Evolutionary conservation across 2,329 filamentous ascomycete species (phyloP), one percentile per base, ranked within the genome.

Genomic region (Sarocladium oryzae): DNA sequence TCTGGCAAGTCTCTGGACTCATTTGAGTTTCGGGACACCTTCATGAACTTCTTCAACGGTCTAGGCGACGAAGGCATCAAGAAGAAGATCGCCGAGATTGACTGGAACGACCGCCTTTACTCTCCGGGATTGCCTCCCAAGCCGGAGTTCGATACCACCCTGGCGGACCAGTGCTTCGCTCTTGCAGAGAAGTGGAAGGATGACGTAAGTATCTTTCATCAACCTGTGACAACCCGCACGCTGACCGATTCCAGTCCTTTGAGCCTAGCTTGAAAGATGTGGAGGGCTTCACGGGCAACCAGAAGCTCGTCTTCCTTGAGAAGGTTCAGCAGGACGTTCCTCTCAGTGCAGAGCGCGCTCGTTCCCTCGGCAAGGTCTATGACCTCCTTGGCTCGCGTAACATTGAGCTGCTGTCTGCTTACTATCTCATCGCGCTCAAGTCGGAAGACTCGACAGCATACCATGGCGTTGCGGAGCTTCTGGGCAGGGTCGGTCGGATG

Each of bases 61-160:
- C 70, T 79, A 2, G 78, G 77, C 23, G 88, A 95, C 61, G 70
- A 77, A 2, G 76, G 79, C 2, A 72, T 82, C 53, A 73, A 76
- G 64, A 76, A 82, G 57, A 85, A 86, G 60, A 75, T 93, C 30
- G 76, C 80, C 4, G 73, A 78, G 7, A 83, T 99, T 46, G 88
- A 96, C 66, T 99, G 93, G 93, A 84, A 97, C 54, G 80, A 76
- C 32, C 88, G 88, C 69, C 95, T 96, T 73, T 95, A 93, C 71
- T 77, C 76, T n/a, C 88, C 91, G 0, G 93, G 93, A 15, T 77
- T 92, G 55, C 93, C 93, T 4, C 86, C 88, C 1, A 96, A 96
- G 72, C 93, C 93, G 0, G 76, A 87, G 3, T 96, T 96, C 61
- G 89, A 97, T 68, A 95, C 90, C 2, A 84, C 83, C 24, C 79